A percentile compares a stretch with the other conserved stretches of the same genome.
Conservation (phyloP, 495 filamentous ascomycete genomes). For the Aspergillus incahuasiensis region DNA sequence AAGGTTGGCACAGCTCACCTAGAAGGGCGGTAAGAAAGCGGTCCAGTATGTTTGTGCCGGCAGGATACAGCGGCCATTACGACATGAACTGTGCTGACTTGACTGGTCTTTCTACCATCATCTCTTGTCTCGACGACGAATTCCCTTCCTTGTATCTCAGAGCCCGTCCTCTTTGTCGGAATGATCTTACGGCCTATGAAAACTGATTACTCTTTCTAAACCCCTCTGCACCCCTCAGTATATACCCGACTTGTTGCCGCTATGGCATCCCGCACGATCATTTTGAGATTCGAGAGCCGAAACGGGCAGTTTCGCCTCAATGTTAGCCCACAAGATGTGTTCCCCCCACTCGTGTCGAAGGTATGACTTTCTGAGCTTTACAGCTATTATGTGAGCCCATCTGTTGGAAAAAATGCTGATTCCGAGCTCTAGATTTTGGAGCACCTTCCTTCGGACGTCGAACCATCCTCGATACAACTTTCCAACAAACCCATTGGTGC, state of each 20-base stretch:
- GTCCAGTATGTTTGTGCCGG: background rate
- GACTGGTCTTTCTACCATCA: conserved; percentile 1
- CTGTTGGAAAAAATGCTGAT: background rate
- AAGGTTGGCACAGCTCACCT: background rate
- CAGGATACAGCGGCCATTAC: conserved; percentile 5
- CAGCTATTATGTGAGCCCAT: background rate
- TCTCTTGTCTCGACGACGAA: background rate
- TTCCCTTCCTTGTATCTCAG: background rate
- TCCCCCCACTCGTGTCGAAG: conserved; percentile 42
- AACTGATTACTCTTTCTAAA: background rate
- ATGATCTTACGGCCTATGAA: conserved; percentile 1
- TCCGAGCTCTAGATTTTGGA: conserved; percentile 49
- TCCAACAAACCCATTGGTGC: conserved; percentile 74
- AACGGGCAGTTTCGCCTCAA: conserved; percentile 54
- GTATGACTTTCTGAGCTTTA: conserved; percentile 19
- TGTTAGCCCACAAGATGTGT: conserved; percentile 42
- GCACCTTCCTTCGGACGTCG: conserved; percentile 62
- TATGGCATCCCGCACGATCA: conserved; percentile 44
- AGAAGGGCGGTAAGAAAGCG: background rate
- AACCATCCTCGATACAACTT: conserved; percentile 69
- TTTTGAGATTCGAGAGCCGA: conserved; percentile 52
- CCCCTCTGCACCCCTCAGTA: background rate
- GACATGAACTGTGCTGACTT: conserved; percentile 7
- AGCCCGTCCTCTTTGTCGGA: background rate
- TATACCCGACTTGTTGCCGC: background rate